These are phyloP conservation scores for Arthonia radiata DNA, from an alignment of 495 filamentous ascomycete species.

Conservation along the genomic window DNA sequence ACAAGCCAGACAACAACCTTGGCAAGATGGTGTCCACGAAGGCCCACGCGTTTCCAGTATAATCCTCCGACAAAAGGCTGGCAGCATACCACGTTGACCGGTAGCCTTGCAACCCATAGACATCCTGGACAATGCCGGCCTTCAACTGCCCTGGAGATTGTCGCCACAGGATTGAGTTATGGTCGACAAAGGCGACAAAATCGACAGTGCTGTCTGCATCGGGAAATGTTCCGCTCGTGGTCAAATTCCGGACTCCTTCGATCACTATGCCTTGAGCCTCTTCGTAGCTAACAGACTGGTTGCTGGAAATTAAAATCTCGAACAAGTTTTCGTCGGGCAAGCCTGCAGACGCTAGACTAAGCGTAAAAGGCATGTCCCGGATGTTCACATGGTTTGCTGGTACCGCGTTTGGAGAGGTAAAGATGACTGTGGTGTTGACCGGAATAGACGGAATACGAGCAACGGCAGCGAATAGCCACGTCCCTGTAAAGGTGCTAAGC, in stretches of 20 bases:
- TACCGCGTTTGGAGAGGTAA: background rate
- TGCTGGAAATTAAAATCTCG: conserved; percentile 17
- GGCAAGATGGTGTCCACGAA: conserved; percentile 13
- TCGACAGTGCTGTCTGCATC: conserved; percentile 6
- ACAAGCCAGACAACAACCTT: conserved; percentile 8
- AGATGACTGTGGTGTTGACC: conserved; percentile 1
- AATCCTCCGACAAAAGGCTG: conserved; percentile 16
- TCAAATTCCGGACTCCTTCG: conserved; percentile 11
- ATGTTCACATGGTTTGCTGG: conserved; percentile 2
- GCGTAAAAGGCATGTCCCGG: conserved; percentile 1
- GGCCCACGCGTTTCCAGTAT: conserved; percentile 17
- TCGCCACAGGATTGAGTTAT: conserved; percentile 16
- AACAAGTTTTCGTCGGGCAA: conserved; percentile 11
- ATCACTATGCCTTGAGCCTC: conserved; percentile 12
- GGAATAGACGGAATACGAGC: conserved; percentile 2
- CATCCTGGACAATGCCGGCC: conserved; percentile 13
- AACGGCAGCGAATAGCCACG: conserved; percentile 3
- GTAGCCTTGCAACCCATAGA: conserved; percentile 17
- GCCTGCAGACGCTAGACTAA: too few relatives aligned
- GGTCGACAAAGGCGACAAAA: conserved; percentile 15
- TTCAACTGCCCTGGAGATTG: conserved; percentile 12
- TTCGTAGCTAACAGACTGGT: conserved; percentile 8
- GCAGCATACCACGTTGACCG: conserved; percentile 20
- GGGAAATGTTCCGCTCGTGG: conserved; percentile 10
- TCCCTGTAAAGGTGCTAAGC: conserved; percentile 2